These are phyloP conservation scores for Aphanocladium album DNA, from an alignment of 2,329 filamentous ascomycete genomes.

Conservation along the genomic window DNA sequence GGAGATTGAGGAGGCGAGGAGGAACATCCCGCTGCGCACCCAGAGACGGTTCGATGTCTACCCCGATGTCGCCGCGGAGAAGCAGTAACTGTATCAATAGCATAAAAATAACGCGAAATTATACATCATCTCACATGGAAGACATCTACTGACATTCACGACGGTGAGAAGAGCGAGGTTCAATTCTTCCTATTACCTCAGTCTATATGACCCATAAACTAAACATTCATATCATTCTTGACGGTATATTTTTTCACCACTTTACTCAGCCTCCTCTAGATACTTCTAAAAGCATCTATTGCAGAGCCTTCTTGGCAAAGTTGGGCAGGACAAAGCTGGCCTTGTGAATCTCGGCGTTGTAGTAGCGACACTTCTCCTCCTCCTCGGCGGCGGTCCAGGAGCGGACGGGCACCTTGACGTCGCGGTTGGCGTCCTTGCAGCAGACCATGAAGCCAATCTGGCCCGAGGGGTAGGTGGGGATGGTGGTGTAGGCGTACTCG, in stretches of 20 bases:
- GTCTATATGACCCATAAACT: neutral
- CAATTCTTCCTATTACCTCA: neutral
- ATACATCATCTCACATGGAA: too few species aligned
- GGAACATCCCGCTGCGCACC: conserved; percentile 74
- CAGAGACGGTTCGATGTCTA: conserved; percentile 96
- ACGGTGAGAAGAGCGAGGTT: neutral
- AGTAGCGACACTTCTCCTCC: conserved; percentile 90
- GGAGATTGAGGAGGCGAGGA: conserved; percentile 69
- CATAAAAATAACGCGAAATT: neutral
- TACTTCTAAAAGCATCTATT: conserved; percentile 34
- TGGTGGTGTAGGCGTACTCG: conserved; percentile 98
- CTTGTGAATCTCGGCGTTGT: conserved; percentile 95
- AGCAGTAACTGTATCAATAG: neutral
- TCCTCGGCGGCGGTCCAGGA: conserved; percentile 82
- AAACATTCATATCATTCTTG: neutral
- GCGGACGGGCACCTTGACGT: conserved; percentile 82
- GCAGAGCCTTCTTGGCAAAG: conserved; percentile 76
- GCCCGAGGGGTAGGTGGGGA: conserved; percentile 96
- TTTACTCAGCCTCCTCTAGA: neutral
- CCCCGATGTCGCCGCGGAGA: conserved; percentile 69
- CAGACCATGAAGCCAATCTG: conserved; percentile 99
- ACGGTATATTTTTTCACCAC: conserved; percentile 4
- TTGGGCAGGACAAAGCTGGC: conserved; percentile 89
- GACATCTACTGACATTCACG: too few species aligned
- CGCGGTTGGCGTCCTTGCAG: conserved; percentile 82